A percentile compares a stretch with the other conserved stretches of the same genome.
Evolutionary conservation across 1,284 basidiomycete species (phyloP).

Genomic region (Sanguinoderma infundibulare): DNA sequence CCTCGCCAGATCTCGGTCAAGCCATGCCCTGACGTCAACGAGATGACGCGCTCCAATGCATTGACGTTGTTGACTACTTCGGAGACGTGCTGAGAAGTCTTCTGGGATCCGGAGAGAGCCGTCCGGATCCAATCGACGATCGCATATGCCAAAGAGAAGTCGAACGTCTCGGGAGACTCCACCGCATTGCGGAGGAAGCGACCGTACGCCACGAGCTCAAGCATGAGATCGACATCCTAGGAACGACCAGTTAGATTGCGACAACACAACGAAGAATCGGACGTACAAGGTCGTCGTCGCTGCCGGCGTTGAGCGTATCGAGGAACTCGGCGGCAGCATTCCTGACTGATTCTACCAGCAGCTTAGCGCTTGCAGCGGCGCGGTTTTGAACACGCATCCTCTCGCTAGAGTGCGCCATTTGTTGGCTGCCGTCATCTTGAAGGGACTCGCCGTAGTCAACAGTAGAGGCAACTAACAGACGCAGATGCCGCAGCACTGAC

Average conservation of each 20-base stretch:
- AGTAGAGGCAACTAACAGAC: constrained; percentile 11
- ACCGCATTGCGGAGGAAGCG: constrained; percentile 15
- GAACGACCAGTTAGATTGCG: not conserved
- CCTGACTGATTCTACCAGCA: constrained; percentile 10
- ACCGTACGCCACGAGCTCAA: constrained; percentile 14
- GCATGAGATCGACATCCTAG: constrained; percentile 14
- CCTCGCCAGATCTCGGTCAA: constrained; percentile 26
- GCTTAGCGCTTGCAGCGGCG: constrained; percentile 2
- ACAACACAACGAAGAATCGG: not conserved
- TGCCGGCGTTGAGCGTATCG: not conserved
- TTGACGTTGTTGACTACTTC: not conserved
- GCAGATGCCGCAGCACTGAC: constrained; percentile 11
- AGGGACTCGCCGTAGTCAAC: constrained; percentile 10
- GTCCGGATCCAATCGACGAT: constrained; percentile 22
- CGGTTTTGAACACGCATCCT: constrained; percentile 9
- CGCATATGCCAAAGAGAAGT: constrained; percentile 29
- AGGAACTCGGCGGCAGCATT: constrained; percentile 8
- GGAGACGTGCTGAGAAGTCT: not conserved
- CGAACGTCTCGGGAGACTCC: constrained; percentile 9
- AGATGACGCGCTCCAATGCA: constrained; percentile 13
- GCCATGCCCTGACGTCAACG: constrained; percentile 23
- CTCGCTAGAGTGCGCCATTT: not conserved
- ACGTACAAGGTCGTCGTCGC: constrained; percentile 5
- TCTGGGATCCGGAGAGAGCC: not conserved
- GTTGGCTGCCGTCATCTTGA: not conserved